Evolutionary conservation across 805 yeast genomes (phyloP).

Genomic region (Lachancea lanzarotensis): DNA sequence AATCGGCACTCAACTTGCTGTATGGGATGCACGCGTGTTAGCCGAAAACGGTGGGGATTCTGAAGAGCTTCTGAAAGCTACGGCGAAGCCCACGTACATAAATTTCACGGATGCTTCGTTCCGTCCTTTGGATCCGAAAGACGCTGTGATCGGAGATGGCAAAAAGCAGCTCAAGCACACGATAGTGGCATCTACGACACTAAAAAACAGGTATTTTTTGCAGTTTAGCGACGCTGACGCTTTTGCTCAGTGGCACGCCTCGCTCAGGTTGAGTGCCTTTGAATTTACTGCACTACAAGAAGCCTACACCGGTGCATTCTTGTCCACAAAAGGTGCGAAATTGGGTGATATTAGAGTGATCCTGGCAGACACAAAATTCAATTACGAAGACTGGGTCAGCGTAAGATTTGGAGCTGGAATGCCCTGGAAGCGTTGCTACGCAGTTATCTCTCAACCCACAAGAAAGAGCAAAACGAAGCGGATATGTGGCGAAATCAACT

Average conservation of each 20-base stretch:
- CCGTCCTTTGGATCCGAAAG: conserved; percentile 61
- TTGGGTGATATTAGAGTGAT: conserved; percentile 82
- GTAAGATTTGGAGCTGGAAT: conserved; percentile 94
- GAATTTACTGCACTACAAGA: conserved; percentile 84
- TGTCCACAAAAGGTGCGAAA: conserved; percentile 85
- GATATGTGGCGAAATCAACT: conserved; percentile 59
- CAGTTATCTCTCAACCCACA: conserved; percentile 72
- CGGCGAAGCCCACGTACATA: conserved; percentile 75
- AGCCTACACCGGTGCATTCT: conserved; percentile 91
- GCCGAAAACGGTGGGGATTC: conserved; percentile 38
- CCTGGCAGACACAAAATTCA: conserved; percentile 75
- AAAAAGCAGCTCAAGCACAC: conserved; percentile 58
- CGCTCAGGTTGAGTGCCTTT: conserved; percentile 70
- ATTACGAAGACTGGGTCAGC: conserved; percentile 90
- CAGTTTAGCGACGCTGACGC: conserved; percentile 65
- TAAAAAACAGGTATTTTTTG: conserved; percentile 78
- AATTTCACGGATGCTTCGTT: conserved; percentile 87
- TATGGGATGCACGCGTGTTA: conserved; percentile 77
- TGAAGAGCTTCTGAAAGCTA: conserved; percentile 47
- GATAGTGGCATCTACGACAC: conserved; percentile 84
- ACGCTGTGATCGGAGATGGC: conserved; percentile 47
- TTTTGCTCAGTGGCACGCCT: conserved; percentile 72
- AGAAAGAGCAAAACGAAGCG: conserved; percentile 34
- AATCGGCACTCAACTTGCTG: conserved; percentile 84
- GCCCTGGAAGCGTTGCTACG: conserved; percentile 95